Conservation (phyloP, 306 rosid genomes). For the Prunus salicina region DNA sequence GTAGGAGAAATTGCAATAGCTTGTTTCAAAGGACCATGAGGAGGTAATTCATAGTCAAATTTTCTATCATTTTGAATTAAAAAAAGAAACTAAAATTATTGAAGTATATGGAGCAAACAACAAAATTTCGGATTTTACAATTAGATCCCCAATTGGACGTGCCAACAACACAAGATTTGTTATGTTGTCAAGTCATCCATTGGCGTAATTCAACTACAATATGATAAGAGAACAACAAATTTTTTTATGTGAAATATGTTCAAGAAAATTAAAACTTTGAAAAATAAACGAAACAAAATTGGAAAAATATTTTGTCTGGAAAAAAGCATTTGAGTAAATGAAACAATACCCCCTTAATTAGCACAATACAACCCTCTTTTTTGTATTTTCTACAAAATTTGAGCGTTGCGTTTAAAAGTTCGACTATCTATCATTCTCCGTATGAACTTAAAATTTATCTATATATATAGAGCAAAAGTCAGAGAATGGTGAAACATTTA, state of each 20-base stretch:
- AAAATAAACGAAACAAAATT: not conserved
- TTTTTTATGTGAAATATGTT: not conserved
- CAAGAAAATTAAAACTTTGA: not conserved
- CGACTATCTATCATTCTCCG: not conserved
- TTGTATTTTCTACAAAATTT: too few species aligned
- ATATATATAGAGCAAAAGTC: too few species aligned
- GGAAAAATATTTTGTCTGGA: not conserved
- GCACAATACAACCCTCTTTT: not conserved
- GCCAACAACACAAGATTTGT: not conserved
- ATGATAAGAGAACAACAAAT: not conserved
- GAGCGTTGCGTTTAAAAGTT: too few species aligned
- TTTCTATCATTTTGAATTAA: not conserved
- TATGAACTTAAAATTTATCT: too few species aligned
- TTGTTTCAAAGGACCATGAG: not conserved
- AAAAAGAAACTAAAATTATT: not conserved
- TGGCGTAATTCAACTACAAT: not conserved
- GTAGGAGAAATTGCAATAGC: too few species aligned
- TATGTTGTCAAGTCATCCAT: not conserved
- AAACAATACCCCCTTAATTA: too few species aligned
- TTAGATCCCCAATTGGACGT: constrained; percentile 1
- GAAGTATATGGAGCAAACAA: not conserved
- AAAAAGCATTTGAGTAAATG: not conserved
- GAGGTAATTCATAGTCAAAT: not conserved
- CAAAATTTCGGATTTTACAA: not conserved
- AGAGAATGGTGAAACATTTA: too few species aligned